Evolutionary conservation across 2,329 filamentous ascomycete species (phyloP), one percentile per base, ranked within the genome.

Genomic region (Monosporascus sp.): DNA sequence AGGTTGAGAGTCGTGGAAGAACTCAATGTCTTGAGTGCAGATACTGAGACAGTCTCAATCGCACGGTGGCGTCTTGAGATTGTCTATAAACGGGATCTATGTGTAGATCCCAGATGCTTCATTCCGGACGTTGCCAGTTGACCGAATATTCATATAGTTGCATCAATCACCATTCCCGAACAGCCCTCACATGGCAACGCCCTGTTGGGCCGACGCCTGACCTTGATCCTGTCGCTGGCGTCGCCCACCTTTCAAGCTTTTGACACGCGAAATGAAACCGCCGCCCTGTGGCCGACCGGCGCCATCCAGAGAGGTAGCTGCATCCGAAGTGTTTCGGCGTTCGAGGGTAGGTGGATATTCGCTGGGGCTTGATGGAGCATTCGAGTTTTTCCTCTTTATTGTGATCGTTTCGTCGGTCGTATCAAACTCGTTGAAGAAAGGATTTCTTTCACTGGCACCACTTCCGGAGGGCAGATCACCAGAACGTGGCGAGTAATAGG

Each of bases 361-460:
- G 9, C 79, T 81, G 2, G 87, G 85, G 62, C 82, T 87, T 60
- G 70, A 69, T n/a, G 57, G 71, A 61, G 61, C 54, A 49, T 62
- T 61, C 40, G 58, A 69, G 16, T 71, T 69, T 5, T 68, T 71
- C 41, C 70, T 66, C 44, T 71, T 73, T 40, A 80, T 73, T 20
- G 69, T 75, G 50, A 83, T 75, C n/a, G 63, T 69, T 38, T 77
- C 74, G 47, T 85, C 82, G 40, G 77, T 73, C 61, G 77, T 81
- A 58, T 70, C 83, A 48, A 88, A 96, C 58, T 97, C 91, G 50
- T 84, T 80, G 69, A 91, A 92, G 75, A 95, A 96, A 0, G 91
- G 90, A 68, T 93, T 95, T 55, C 76, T 75, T 55, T 84, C 82
- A 58, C 76, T 70, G 26, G 72, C 49, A 61, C 66, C 61, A 60